Base-by-base conservation (phyloP, 345 rosid species). In the Linum trigynum region DNA sequence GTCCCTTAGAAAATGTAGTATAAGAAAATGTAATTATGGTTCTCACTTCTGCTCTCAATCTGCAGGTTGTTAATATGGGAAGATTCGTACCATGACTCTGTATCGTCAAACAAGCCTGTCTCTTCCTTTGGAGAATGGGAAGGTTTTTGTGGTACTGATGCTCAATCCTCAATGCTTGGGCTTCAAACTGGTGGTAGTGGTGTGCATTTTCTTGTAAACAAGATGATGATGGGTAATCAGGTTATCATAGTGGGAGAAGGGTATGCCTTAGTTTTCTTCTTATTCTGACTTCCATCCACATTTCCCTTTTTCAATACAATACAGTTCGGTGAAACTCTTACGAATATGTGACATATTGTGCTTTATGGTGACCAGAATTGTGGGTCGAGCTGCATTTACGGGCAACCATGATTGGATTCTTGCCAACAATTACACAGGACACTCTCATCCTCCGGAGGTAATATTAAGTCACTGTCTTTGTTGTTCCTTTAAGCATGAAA, bases 41-140 rank as follows among this genome's bases (percentile, higher is more conserved):
- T 41, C 51, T 45, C 51, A 45, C 11, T 45, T 45, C 11, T 9
- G 51, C 7, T 39, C 39, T 37, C 35, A 7, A 23, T 65, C 39
- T 55, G 70, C 80, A 91, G 99, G 78, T 79, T 95, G 67, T 76
- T 95, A 70, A 91, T 91, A 56, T 95, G 97, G 99, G 99, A 95
- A 76, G 97, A 87, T 74, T 87, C 87, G 67, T 80, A 83, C 63
- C 74, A 70, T 32, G 84, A 84, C 75, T 70, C 85, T 2, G 40
- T 60, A 37, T 72, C 70, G 48, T 51, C 51, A 71, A 82, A 66
- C 17, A 59, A 67, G 51, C 50, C 69, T 55, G 76, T 68, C 51
- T 38, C 70, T 55, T 66, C 82, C 17, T 73, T 73, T 35, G 84
- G 78, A 69, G 85, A 67, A 56, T 70, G 77, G 75, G 84, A 77